Base-by-base conservation (phyloP, 2,329 filamentous ascomycete genomes). In the Aaosphaeria arxii region DNA sequence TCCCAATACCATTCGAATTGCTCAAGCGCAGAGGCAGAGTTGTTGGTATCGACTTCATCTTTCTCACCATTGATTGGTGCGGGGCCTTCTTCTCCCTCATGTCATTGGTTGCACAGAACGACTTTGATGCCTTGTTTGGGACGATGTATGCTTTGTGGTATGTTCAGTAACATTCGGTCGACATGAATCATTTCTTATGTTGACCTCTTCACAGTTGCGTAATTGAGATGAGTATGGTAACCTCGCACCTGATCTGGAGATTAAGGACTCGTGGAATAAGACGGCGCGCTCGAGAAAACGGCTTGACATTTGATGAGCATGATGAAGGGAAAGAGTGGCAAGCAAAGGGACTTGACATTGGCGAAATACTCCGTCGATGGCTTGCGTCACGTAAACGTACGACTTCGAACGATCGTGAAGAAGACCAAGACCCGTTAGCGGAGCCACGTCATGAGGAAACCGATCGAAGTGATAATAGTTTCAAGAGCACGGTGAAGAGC, bases 1-100 rank as follows among this genome's bases (percentile, higher is more conserved):
- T 85, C 1, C 79, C 81, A 1, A 80, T 81, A 0, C 85, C 84
- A 46, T 74, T 75, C 44, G 82, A 86, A 59, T 66, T 84, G 1
- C 79, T 77, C 73, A 84, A 84, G 62, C 71, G 81, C 11, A 71
- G 74, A 33, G 82, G 83, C 0, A 72, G 80, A 6, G 81, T 85
- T 1, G 71, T 83, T 24, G 83, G 82, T 0, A 77, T 84, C 45
- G 83, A 75, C 44, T 77, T 74, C 58, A 55, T 81, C 0, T 86
- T 86, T 54, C 59, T 85, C 4, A 61, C 67, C 0, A 80, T 84
- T 55, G 82, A 86, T 57, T 82, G 76, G 54, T 58, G 73, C 1
- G 83, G 83, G 0, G 82, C 81, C 1, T 74, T 85, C 45, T 84
- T 85, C 61, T 83, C 80, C 0, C 73, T 85, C 11, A 75, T 85